Evolutionary conservation across 1,284 basidiomycete species (phyloP), one percentile per base, ranked within the genome.

Genomic region (Salmacisia buchloeana): DNA sequence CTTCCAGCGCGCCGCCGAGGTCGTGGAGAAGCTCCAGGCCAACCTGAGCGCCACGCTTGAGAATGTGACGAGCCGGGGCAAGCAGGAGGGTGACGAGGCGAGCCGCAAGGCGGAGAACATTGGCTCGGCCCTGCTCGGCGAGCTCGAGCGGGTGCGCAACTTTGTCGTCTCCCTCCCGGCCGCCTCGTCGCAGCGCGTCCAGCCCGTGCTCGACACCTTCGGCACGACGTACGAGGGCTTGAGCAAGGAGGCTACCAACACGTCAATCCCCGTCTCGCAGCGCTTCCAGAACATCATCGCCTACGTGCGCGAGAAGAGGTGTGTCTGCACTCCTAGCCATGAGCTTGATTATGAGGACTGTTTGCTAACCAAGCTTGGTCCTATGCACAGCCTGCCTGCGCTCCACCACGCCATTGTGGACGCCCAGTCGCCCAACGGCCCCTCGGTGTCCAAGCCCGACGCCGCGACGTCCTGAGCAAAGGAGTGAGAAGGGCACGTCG

Each of bases 131-230:
- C 71, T 75, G 63, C 71, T 75, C 59, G 73, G 69, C 62, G 74
- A 76, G 63, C 72, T 78, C 52, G 77, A 79, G 33, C 66, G 67
- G 7, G 72, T 79, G 25, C 75, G 77, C 49, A 63, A 63, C 65
- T 79, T 74, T 62, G 75, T 74, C 29, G 61, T 45, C 5, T 67
- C 62, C 59, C 65, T 79, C 38, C 75, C 77, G 18, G 67, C 74
- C 29, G 76, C 77, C 63, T 68, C 66, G 59, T 70, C 70, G 33
- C 76, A 78, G 69, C 75, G 76, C 52, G 62, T 79, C 34, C 63
- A 73, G 5, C 77, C 77, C 3, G 64, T 77, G 23, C 65, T 77
- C 23, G 70, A 74, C 36, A 73, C 77, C 13, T 73, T 79, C 56
- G 66, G 61, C 62, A 69, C 74, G 52, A 71, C 76, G 2, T 78